Evolutionary conservation across 2,329 filamentous ascomycete species (phyloP), one percentile per base, ranked within the genome.

Genomic region (Escovopsis sp.): DNA sequence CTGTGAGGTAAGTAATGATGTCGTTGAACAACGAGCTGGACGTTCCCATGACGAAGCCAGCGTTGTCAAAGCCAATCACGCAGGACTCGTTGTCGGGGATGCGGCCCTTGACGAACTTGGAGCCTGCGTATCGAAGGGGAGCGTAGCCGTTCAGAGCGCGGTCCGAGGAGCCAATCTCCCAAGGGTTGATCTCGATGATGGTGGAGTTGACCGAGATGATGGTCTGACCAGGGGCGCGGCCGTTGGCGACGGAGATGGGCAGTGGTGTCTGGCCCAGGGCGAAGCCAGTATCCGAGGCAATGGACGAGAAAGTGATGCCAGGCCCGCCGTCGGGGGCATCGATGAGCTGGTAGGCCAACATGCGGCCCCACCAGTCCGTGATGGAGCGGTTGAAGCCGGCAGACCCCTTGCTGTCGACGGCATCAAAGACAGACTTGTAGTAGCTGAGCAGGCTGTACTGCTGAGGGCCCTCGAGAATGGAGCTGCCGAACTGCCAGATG

Each of bases 281-380:
- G 50, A 74, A 71, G 44, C 57, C 51, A 37, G 59, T 56, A 40
- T 71, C 57, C 35, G 65, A 50, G 61, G 57, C 64, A 51, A 68
- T 66, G 4, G 84, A 91, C 3, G 85, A 93, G 65, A 80, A 94
- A 4, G 87, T 94, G 53, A 81, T 87, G 12, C 67, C 69, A 12
- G 81, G 76, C 0, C 84, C 87, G 33, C 87, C 88, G 46, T 83
- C 63, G 1, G 70, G 71, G 6, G 75, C 81, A 55, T 89, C 83
- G 56, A 94, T 73, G 38, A 94, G 72, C 62, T 94, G 87, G 61
- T 82, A 93, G 1, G 80, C 80, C n/a, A 94, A 70, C 37, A 84
- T 84, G 44, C 87, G 81, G 25, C 84, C 84, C 81, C 87, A 94
- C 59, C 86, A 86, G 63, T 95, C 88, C 0, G 88, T 94, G 43